Percentiles rank a stretch among this genome's conserved stretches.
phyloP scores from a whole-genome alignment of 192 early-diverging fungal genomes.

The Haplosporangium gracile region DNA sequence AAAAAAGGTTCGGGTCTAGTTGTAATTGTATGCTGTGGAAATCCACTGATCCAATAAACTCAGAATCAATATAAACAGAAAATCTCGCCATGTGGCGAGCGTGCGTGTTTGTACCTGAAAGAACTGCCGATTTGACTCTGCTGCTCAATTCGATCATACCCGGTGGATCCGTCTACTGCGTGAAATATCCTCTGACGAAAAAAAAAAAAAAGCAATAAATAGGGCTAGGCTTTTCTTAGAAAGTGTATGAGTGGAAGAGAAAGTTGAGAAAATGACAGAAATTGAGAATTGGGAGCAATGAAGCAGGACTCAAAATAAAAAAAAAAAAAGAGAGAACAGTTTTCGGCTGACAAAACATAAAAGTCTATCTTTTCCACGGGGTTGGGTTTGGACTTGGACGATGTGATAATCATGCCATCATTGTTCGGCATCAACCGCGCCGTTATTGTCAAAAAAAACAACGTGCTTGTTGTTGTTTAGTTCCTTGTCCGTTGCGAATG shows the following conservation, averaged over 20 bases:
- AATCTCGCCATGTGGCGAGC: slow-evolving; percentile 6
- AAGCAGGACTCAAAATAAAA: background rate
- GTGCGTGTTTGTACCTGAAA: background rate
- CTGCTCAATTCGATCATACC: no score
- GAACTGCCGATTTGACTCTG: background rate
- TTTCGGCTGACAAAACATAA: background rate
- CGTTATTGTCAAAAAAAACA: background rate
- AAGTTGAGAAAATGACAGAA: no score
- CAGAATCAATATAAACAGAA: background rate
- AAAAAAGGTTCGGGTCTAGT: background rate
- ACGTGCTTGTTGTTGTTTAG: background rate
- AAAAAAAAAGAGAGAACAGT: background rate
- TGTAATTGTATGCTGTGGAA: background rate
- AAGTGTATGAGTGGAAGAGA: no score
- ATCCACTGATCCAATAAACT: background rate
- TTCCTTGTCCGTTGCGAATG: background rate
- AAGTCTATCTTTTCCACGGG: background rate
- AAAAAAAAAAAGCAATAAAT: no score
- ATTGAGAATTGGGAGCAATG: background rate
- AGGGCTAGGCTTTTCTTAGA: no score
- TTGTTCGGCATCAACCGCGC: background rate
- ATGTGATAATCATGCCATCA: background rate
- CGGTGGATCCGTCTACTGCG: no score
- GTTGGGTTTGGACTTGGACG: background rate
- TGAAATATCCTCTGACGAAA: no score